Conservation (phyloP, 179 eudicot genomes). For the Nepenthes alata region DNA sequence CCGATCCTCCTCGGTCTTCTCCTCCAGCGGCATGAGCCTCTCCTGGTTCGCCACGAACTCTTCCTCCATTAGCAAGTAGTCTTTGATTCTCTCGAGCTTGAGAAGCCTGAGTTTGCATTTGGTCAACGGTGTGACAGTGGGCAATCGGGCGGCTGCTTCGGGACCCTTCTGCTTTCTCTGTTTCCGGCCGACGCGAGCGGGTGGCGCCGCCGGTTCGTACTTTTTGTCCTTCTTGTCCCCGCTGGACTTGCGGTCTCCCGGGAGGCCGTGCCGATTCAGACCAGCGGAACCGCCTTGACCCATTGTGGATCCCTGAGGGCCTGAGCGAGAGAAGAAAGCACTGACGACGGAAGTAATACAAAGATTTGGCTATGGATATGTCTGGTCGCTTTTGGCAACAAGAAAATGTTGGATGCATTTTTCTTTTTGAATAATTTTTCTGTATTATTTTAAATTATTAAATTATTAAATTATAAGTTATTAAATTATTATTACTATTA, state of each 20-base stretch:
- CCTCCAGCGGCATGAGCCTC: slow-evolving; percentile 76
- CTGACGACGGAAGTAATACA: too few species aligned
- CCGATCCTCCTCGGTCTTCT: slow-evolving; percentile 89
- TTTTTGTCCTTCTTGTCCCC: slow-evolving; percentile 79
- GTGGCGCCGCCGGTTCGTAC: slow-evolving; percentile 78
- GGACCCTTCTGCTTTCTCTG: slow-evolving; percentile 81
- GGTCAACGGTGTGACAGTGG: slow-evolving; percentile 58
- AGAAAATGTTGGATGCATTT: too few species aligned
- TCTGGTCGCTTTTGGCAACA: too few species aligned
- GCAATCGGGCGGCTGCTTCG: slow-evolving; percentile 67
- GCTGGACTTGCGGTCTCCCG: slow-evolving; percentile 47
- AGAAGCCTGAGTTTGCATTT: slow-evolving; percentile 74
- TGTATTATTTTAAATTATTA: too few species aligned
- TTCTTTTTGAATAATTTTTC: too few species aligned
- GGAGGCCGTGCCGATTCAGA: slow-evolving; percentile 37
- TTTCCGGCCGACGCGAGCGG: slow-evolving; percentile 77
- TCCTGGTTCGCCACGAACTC: slow-evolving; percentile 89
- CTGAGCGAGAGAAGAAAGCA: too few species aligned
- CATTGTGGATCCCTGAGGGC: slow-evolving; percentile 17
- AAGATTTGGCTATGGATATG: too few species aligned
- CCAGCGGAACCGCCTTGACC: slow-evolving; percentile 61
- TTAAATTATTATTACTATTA: too few species aligned
- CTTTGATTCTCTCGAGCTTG: slow-evolving; percentile 78
- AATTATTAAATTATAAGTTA: too few species aligned
- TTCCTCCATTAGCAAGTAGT: slow-evolving; percentile 77